Percentiles rank a stretch among this genome's conserved stretches.
phyloP scores from a whole-genome alignment of 2,329 filamentous ascomycete species.

The Ophiocordyceps camponoti-floridani region DNA sequence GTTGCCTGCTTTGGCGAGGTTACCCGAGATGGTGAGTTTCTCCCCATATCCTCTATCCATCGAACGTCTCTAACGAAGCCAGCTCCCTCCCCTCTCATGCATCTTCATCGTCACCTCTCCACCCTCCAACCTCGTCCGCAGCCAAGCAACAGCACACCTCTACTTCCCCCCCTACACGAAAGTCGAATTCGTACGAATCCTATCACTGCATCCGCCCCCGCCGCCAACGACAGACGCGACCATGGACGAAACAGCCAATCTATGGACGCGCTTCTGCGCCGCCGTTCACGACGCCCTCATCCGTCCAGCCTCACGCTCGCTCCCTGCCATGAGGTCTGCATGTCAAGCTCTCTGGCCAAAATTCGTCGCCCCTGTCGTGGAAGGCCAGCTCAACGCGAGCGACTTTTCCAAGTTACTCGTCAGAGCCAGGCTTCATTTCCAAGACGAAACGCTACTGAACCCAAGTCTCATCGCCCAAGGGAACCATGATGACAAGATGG shows the following conservation, averaged over 20 bases:
- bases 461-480: slow-evolving; percentile 33
- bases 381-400: slow-evolving; percentile 54
- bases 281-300: slow-evolving; percentile 78
- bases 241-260: slow-evolving; percentile 38
- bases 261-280: slow-evolving; percentile 66
- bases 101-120: slow-evolving; percentile 63
- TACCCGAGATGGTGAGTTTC: slow-evolving; percentile 59
- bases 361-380: slow-evolving; percentile 62
- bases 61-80: neutral
- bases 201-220: slow-evolving; percentile 34
- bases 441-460: slow-evolving; percentile 52
- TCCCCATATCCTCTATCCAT: neutral
- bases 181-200: slow-evolving; percentile 58
- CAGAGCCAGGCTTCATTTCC: slow-evolving; percentile 48
- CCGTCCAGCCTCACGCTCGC: slow-evolving; percentile 62
- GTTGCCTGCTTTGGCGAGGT: slow-evolving; percentile 59
- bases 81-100: slow-evolving; percentile 66
- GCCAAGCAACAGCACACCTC: slow-evolving; percentile 54
- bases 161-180: slow-evolving; percentile 76
- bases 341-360: slow-evolving; percentile 66
- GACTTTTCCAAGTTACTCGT: slow-evolving; percentile 78
- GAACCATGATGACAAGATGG: no score
- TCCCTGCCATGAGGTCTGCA: slow-evolving; percentile 44
- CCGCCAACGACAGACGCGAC: slow-evolving; percentile 29
- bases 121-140: slow-evolving; percentile 49